Percentiles rank a stretch among this genome's conserved stretches.
phyloP scores from a whole-genome alignment of 352 stramenopile species.

The Phytophthora agathidicida region DNA sequence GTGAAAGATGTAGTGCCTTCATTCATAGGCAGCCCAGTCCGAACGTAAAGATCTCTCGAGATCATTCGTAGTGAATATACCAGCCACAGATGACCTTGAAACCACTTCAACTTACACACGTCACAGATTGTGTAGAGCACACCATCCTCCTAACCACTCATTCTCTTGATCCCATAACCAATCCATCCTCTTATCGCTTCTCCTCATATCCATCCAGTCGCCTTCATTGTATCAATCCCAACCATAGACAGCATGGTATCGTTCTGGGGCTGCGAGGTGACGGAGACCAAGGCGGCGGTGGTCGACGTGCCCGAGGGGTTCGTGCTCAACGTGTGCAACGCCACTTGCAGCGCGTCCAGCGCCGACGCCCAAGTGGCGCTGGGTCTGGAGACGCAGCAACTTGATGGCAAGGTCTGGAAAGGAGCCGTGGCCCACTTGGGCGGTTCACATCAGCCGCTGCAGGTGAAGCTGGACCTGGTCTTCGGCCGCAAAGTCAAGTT shows the following conservation, averaged over 20 bases:
- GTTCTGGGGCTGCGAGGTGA: constrained; percentile 68
- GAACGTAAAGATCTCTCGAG: no score
- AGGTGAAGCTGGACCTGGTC: constrained; percentile 86
- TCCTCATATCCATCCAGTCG: constrained; percentile 11
- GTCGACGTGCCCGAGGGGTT: constrained; percentile 61
- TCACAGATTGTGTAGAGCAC: constrained; percentile 26
- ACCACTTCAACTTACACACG: constrained; percentile 20
- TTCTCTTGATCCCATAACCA: constrained; percentile 12
- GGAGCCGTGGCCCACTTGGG: constrained; percentile 68
- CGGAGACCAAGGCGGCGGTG: constrained; percentile 55
- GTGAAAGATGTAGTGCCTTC: no score
- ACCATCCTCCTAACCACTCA: constrained; percentile 35
- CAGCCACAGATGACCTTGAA: not conserved
- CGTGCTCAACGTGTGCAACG: constrained; percentile 73
- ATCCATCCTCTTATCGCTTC: constrained; percentile 1
- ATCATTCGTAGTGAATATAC: no score
- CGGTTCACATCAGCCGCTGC: constrained; percentile 48
- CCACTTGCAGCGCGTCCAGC: constrained; percentile 35
- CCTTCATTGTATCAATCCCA: constrained; percentile 12
- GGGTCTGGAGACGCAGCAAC: constrained; percentile 67
- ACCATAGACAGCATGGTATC: constrained; percentile 43
- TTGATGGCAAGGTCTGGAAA: constrained; percentile 71
- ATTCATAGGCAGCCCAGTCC: no score
- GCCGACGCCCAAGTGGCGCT: constrained; percentile 44
- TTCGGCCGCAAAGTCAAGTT: constrained; percentile 82